Base-by-base conservation (phyloP, 495 filamentous ascomycete genomes). In the Xylaria bambusicola region DNA sequence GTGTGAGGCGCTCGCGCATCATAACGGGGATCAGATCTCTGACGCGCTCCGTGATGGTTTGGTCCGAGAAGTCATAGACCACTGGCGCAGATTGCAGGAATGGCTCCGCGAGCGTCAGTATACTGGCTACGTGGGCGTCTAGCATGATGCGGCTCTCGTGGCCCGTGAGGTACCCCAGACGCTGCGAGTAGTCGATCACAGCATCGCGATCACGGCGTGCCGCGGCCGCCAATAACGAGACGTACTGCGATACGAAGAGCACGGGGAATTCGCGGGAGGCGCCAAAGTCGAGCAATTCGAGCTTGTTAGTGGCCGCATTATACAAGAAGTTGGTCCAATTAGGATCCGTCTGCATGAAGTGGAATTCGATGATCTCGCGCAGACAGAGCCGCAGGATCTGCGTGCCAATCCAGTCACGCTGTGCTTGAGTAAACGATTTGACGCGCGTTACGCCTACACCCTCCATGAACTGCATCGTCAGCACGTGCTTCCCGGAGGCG, bases 251-350 rank as follows among this genome's bases (percentile, higher is more conserved):
- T 56, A 97, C 87, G 73, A 98, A 98, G 7, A 82, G 71, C 40
- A 79, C 74, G 0, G 93, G 92, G 71, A 85, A 98, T 46, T 91
- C 95, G 62, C 94, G 80, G 13, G 89, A 90, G 27, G 94, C 94
- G 60, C 94, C 94, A 69, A 98, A 98, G 72, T 98, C 94, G 48
- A 98, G 86, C 10, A 98, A 86, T 73, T 98, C 93, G 6, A 98
- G 85, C 65, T 85, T 88, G 52, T 86, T 75, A 2, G 84, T 86
- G 7, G 75, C 52, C 0, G 82, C 73, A 69, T 98, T 96, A 79
- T 90, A 98, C 26, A 98, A 78, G 77, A 98, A 98, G 70, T 98
- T 98, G n/a, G 95, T 98, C 94, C 95, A 98, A 79, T 98, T 98
- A 18, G 94, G 94, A 74, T 98, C 94, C 24, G 94, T 98, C 75